Conservation (phyloP, 176 grass and related monocot genomes). For the Lolium rigidum region DNA sequence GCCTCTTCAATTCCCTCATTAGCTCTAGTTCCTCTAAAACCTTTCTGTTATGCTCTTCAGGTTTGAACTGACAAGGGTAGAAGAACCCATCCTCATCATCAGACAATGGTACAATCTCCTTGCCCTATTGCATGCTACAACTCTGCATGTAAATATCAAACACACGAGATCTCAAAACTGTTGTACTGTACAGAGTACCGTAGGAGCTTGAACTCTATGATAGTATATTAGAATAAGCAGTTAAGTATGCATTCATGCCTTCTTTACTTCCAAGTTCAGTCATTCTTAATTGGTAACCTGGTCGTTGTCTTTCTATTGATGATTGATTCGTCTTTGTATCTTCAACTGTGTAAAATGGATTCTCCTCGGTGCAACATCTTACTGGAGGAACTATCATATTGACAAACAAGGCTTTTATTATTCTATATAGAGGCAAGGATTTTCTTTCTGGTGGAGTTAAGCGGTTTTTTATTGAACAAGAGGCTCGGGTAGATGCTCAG, state of each 20-base stretch:
- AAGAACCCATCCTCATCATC: too few relatives aligned
- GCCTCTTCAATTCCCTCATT: too few relatives aligned
- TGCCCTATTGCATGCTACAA: too few relatives aligned
- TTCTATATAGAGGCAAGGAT: slow-evolving; percentile 97
- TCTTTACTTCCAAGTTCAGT: slow-evolving; percentile 10
- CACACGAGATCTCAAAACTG: background rate
- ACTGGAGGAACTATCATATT: slow-evolving; percentile 90
- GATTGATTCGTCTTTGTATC: slow-evolving; percentile 25
- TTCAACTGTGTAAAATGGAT: slow-evolving; percentile 57
- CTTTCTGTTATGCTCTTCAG: too few relatives aligned
- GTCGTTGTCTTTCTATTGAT: slow-evolving; percentile 25
- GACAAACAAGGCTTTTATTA: slow-evolving; percentile 93
- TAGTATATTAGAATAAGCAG: background rate
- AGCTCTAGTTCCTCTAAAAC: too few relatives aligned
- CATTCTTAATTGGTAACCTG: background rate
- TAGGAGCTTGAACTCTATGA: background rate
- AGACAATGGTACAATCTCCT: too few relatives aligned
- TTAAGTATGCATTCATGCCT: background rate
- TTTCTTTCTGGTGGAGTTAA: slow-evolving; percentile 73
- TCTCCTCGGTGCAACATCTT: slow-evolving; percentile 78
- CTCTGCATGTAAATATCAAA: slow-evolving; percentile 17
- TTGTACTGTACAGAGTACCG: background rate
- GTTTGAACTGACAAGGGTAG: too few relatives aligned
- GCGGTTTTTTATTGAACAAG: slow-evolving; percentile 57
- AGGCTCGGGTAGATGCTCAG: slow-evolving; percentile 59